Evolutionary conservation across 192 early-diverging fungal species (phyloP), one percentile per base, ranked within the genome.

Genomic region (Dissophora globulifera): DNA sequence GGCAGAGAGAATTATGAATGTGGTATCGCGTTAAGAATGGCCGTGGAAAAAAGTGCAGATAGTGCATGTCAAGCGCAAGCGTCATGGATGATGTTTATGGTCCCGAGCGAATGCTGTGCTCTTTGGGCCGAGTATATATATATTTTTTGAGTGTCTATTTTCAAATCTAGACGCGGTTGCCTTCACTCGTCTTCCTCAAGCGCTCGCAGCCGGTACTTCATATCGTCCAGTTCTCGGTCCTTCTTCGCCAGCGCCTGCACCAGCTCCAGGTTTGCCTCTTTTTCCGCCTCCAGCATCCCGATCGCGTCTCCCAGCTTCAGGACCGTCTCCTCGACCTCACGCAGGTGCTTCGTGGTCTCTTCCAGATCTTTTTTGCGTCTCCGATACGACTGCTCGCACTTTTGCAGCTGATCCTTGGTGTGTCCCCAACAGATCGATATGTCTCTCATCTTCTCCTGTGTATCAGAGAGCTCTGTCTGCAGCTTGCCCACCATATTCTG

Each of bases 401-500:
- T 62, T 17, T 58, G 54, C 3, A 72, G 35, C n/a, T 63, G 69
- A 6, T 72, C 69, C 48, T 63, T 72, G 20, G 69, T 72, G 2
- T 72, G 58, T 1, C 52, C 46, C 69, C 53, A 72, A 26, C 69
- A 57, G 1, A 51, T 11, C 0, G 54, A 63, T 8, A 33, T 58
- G 17, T 72, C 69, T 0, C 61, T n/a, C 40, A 72, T 33, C 41
- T 63, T 64, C 19, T 72, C 69, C n/a, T 72, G 59, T 0, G 59
- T 72, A 1, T 63, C 61, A 0, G 23, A 27, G 8, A 72, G 41
- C 48, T 72, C 69, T 3, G 17, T 58, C 30, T 62, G 61, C 20
- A 72, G 41, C 27, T 60, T 56, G 12, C 33, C 49, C 30, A 64
- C 69, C 61, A 72, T 72, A 41, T 72, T 58, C 32, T 72, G 69